phyloP scores from a whole-genome alignment of 805 yeast species.

The Sugiyamaella valdiviana region DNA sequence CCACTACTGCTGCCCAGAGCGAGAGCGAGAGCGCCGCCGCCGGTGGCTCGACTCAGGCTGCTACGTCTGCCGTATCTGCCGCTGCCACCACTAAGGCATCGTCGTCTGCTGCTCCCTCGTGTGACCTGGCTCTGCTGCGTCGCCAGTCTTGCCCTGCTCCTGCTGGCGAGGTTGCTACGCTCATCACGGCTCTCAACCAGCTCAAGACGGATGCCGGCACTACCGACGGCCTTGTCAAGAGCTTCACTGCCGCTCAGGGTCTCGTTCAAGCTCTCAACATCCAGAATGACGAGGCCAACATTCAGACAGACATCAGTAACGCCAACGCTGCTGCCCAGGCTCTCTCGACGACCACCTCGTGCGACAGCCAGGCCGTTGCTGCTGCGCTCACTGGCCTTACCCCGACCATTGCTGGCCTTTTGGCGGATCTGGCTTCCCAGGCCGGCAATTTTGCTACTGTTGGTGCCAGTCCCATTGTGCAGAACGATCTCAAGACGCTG shows the following conservation, averaged over 20 bases:
- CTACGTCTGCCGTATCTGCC: not conserved
- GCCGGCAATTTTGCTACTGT: conserved; percentile 23
- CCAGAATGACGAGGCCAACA: conserved; percentile 23
- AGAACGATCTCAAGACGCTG: conserved; percentile 21
- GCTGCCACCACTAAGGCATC: not conserved
- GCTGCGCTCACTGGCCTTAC: conserved; percentile 10
- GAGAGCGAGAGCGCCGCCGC: not conserved
- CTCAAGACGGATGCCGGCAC: conserved; percentile 8
- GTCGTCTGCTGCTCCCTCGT: not conserved
- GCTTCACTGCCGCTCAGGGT: conserved; percentile 17
- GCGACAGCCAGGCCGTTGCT: conserved; percentile 13
- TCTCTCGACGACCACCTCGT: conserved; percentile 8
- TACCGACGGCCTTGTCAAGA: conserved; percentile 11
- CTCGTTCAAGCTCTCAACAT: conserved; percentile 26
- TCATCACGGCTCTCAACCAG: conserved; percentile 11
- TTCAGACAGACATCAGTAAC: conserved; percentile 17
- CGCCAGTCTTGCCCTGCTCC: not conserved
- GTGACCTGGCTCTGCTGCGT: not conserved
- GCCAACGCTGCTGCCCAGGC: conserved; percentile 10
- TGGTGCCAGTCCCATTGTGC: conserved; percentile 21
- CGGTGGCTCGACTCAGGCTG: not conserved
- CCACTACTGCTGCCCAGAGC: not conserved
- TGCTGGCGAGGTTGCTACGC: not conserved
- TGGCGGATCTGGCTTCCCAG: conserved; percentile 21
- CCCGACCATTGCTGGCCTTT: conserved; percentile 18